phyloP scores from a whole-genome alignment of 1,284 basidiomycete species.

The Rhodotorula sp. region DNA sequence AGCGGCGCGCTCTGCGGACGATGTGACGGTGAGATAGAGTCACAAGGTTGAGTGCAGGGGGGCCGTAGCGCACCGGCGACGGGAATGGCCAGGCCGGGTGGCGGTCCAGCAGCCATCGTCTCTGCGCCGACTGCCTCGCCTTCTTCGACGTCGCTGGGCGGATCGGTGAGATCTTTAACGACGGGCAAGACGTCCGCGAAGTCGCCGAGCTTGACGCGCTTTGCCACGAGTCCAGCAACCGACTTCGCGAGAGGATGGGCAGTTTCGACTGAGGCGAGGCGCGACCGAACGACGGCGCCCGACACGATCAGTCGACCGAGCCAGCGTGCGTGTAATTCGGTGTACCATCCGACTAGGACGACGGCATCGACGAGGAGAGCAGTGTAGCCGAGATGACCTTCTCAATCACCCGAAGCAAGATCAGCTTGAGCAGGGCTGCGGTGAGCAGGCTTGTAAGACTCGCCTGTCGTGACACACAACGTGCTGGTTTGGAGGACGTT shows the following conservation, averaged over 20 bases:
- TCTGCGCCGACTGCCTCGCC: not conserved
- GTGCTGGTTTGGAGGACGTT: slow-evolving; percentile 4
- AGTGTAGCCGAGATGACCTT: slow-evolving; percentile 15
- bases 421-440: too few relatives aligned
- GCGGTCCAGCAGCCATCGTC: not conserved
- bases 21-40: not conserved
- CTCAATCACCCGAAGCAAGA: too few relatives aligned
- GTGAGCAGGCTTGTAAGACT: fast-evolving
- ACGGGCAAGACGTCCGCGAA: slow-evolving; percentile 1
- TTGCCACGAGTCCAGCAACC: not conserved
- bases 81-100: not conserved
- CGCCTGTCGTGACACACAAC: not conserved
- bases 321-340: slow-evolving; percentile 3
- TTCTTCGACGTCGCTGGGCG: slow-evolving; percentile 3
- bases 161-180: slow-evolving; percentile 1
- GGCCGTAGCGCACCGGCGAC: not conserved
- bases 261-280: slow-evolving; percentile 8
- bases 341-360: slow-evolving; percentile 17
- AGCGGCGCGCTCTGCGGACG: too few relatives aligned
- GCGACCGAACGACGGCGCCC: too few relatives aligned
- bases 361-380: not conserved
- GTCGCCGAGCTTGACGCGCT: not conserved
- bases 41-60: not conserved
- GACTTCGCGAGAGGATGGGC: not conserved
- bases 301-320: not conserved